Conservation (phyloP, 2,329 filamentous ascomycete genomes). For the Claviceps digitariae region DNA sequence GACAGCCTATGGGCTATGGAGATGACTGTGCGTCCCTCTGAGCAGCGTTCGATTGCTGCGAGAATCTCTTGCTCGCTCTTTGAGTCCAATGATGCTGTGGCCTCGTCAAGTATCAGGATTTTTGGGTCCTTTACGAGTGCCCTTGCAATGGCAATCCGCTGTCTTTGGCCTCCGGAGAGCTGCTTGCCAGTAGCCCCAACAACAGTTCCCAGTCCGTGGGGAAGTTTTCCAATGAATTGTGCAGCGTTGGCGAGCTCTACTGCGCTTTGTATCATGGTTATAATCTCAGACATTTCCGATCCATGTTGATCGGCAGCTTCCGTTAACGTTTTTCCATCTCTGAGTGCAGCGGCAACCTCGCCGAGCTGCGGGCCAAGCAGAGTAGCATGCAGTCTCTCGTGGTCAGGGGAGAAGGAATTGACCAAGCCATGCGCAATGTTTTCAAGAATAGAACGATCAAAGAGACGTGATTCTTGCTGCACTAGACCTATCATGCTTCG, state of each 20-base stretch:
- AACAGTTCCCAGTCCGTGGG: conserved; percentile 3
- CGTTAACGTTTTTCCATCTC: background rate
- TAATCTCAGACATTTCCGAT: background rate
- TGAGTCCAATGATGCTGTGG: conserved; percentile 4
- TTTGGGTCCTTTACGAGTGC: conserved; percentile 23
- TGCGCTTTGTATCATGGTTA: background rate
- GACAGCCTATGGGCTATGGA: conserved; percentile 3
- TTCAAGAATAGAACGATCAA: conserved; percentile 41
- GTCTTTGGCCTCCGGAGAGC: conserved; percentile 50
- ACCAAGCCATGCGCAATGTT: conserved; percentile 32
- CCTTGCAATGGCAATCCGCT: conserved; percentile 43
- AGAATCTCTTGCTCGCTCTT: conserved; percentile 4
- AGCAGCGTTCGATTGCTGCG: background rate
- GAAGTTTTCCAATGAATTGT: background rate
- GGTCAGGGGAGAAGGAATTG: conserved; percentile 26
- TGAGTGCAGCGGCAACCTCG: background rate
- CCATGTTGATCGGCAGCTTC: background rate
- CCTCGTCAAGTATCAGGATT: conserved; percentile 48
- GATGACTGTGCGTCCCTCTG: conserved; percentile 1
- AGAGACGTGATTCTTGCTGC: conserved; percentile 48
- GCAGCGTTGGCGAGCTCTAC: background rate
- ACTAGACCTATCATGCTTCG: conserved; percentile 42
- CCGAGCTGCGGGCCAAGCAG: background rate
- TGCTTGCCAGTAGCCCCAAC: conserved; percentile 48
- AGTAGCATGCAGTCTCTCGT: conserved; percentile 26